Evolutionary conservation across 805 yeast genomes (phyloP), one percentile per base, ranked within the genome.

Genomic region (Aciculoconidium aculeatum): DNA sequence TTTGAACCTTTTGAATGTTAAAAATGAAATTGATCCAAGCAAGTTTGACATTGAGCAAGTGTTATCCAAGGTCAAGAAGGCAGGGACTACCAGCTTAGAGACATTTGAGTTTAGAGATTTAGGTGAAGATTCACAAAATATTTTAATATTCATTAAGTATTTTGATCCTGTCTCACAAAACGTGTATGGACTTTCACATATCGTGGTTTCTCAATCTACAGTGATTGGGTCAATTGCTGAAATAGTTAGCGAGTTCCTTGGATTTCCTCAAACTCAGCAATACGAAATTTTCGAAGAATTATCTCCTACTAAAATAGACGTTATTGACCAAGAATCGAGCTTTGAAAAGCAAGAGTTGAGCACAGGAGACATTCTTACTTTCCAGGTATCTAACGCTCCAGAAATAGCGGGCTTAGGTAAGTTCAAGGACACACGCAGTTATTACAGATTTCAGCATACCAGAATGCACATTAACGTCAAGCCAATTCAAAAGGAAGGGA

Each of bases 111-210:
- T 41, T 19, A 26, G 36, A 15, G 34, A 42, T 18, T 37, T 44
- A 17, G 23, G 17, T 16, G 51, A 51, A n/a, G 37, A 44, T 25
- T 42, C 50, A 6, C 23, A 41, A 7, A 33, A 45, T 23, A 49
- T 55, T 5, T 40, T 58, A 39, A 29, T 58, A 7, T 75, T 80
- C 41, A 42, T 86, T 28, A 86, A 87, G 51, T 67, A 67, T 38
- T 86, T 80, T 55, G 88, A 86, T 45, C 67, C 65, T 1, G 47
- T 49, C 4, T 42, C 55, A 0, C 80, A 76, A 47, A 50, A 62
- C 4, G 49, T 85, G n/a, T 54, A 50, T n/a, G 94, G 95, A 1
- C 55, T 81, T 11, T 71, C 83, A 0, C 82, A 83, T 43, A 49
- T 66, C 3, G 53, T 65, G 11, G 75, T 81, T 1, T 52, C 67